phyloP scores from a whole-genome alignment of 352 stramenopile species.

The Achlya hypogyna region DNA sequence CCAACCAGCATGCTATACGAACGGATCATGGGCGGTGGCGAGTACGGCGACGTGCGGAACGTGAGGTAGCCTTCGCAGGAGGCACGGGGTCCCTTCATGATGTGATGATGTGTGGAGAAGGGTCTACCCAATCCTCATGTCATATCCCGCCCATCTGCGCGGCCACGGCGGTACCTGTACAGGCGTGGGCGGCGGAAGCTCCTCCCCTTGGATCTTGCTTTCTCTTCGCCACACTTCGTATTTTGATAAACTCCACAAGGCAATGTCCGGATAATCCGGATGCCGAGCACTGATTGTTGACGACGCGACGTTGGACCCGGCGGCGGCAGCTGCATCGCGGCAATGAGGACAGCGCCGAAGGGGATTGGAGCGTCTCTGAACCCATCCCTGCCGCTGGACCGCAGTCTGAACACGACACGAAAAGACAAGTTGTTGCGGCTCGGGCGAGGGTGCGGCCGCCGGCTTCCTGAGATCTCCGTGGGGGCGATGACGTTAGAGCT shows the following conservation, averaged over 20 bases:
- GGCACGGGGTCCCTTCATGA: conserved; percentile 75
- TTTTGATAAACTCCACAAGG: not conserved
- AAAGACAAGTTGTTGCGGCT: no score
- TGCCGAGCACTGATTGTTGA: not conserved
- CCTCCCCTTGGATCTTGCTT: not conserved
- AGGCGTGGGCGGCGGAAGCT: not conserved
- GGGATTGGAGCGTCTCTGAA: no score
- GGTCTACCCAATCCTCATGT: not conserved
- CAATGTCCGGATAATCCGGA: not conserved
- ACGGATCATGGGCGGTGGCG: conserved; percentile 74
- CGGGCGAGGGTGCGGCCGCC: no score
- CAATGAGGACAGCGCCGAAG: no score
- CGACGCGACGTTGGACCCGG: not conserved
- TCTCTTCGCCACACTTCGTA: not conserved
- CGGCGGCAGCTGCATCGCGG: not conserved
- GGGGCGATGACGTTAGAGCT: no score
- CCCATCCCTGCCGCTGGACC: no score
- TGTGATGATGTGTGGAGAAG: not conserved
- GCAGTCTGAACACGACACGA: no score
- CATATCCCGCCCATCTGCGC: not conserved
- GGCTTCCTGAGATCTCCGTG: no score
- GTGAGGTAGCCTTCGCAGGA: conserved; percentile 81
- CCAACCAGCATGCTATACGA: conserved; percentile 83
- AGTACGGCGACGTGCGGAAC: conserved; percentile 78
- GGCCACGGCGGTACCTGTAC: not conserved